Percentiles rank a stretch among this genome's conserved stretches.
Conservation (phyloP, 2,329 filamentous ascomycete species). For the Colletotrichum sp. region DNA sequence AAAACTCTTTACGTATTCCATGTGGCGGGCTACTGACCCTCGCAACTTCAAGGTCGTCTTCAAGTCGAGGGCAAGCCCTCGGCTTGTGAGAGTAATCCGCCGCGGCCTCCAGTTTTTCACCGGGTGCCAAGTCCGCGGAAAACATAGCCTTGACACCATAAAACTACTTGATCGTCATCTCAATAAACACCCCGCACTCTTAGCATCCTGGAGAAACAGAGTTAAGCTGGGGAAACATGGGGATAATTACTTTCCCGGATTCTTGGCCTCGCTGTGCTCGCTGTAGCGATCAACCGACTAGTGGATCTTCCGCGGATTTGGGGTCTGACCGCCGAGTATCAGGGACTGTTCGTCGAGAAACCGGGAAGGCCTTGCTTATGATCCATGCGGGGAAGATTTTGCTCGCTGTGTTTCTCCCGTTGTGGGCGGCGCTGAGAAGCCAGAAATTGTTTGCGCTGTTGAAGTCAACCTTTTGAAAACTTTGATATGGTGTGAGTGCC, state of each 20-base stretch:
- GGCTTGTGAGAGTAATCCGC: neutral
- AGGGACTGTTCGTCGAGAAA: neutral
- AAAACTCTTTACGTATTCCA: neutral
- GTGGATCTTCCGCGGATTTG: neutral
- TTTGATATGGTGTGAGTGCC: neutral
- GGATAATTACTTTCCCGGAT: neutral
- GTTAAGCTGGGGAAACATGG: neutral
- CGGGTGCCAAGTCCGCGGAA: neutral
- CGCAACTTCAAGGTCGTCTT: neutral
- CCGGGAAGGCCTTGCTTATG: neutral
- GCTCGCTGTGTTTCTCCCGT: neutral
- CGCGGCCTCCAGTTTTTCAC: neutral
- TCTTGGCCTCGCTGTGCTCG: neutral
- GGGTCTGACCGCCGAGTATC: neutral
- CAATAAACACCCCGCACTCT: neutral
- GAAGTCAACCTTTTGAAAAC: neutral
- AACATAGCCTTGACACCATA: neutral
- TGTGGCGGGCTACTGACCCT: rapidly evolving
- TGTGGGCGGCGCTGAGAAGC: neutral
- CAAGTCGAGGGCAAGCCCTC: neutral
- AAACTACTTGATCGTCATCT: neutral
- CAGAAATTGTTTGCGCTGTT: neutral
- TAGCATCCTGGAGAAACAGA: neutral
- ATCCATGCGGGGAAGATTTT: neutral
- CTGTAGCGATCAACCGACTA: neutral